phyloP scores from a whole-genome alignment of 2,329 filamentous ascomycete genomes.

The Fusarium sp. region DNA sequence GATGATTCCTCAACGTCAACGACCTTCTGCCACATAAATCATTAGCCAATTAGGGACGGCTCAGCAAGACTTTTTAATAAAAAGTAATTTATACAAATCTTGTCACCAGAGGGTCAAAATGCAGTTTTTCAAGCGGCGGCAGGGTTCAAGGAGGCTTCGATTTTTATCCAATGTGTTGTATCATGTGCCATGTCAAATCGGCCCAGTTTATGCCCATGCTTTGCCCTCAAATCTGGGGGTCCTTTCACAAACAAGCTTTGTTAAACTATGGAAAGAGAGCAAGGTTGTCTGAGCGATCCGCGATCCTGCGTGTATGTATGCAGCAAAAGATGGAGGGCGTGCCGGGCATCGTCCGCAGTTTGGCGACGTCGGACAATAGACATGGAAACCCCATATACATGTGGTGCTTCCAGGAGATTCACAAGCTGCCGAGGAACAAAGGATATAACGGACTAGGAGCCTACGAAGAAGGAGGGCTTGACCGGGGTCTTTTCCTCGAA shows the following conservation, averaged over 20 bases:
- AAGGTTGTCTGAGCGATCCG: constrained; percentile 4
- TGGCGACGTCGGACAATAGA: constrained; percentile 24
- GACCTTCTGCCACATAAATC: neutral
- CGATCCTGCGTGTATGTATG: constrained; percentile 18
- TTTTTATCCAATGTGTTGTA: constrained; percentile 11
- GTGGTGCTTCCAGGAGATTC: constrained; percentile 28
- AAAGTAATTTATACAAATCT: neutral
- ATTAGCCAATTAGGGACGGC: neutral
- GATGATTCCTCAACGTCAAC: neutral
- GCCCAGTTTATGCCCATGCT: constrained; percentile 1
- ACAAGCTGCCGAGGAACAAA: constrained; percentile 43
- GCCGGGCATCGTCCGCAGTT: constrained; percentile 32
- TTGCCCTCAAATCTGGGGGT: neutral
- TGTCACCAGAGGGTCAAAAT: neutral
- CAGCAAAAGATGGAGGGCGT: constrained; percentile 17
- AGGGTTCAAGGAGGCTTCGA: neutral
- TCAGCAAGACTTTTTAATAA: neutral
- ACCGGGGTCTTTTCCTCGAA: constrained; percentile 9
- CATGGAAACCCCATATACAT: constrained; percentile 14
- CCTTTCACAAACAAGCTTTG: constrained; percentile 22
- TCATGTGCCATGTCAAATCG: constrained; percentile 21
- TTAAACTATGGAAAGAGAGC: neutral
- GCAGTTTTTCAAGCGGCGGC: constrained; percentile 12
- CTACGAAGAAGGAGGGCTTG: neutral
- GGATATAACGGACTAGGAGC: constrained; percentile 15